Evolutionary conservation across 768 basidiomycete genomes (phyloP), one percentile per base, ranked within the genome.

Genomic region (Gyrodon lividus): DNA sequence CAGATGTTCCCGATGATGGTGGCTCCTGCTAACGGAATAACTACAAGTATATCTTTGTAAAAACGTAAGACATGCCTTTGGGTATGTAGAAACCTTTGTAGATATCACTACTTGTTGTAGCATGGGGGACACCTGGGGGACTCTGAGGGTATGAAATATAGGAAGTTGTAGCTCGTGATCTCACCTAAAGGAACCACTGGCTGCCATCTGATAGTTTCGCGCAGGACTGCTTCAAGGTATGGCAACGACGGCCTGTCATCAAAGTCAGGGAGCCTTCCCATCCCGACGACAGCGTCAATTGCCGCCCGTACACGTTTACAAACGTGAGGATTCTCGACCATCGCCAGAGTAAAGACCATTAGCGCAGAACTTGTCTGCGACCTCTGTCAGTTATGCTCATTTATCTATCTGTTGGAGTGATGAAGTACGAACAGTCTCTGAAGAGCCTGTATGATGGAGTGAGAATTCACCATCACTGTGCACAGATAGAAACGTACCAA

Each of bases 71-170:
- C 14, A 46, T 46, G 53, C 81, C 82, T 54, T 72, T 71, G 1
- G 82, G 81, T 39, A 84, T 83, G 10, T 77, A 63, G 51, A 78
- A 77, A 17, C 73, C 71, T 19, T 68, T 61, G 56, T 77, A 77
- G 12, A 68, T 52, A 42, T 77, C 77, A 49, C 74, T 73, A 30
- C 61, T 54, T 0, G 70, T 72, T 6, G 61, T 19, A 10, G 54
- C 41, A 47, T 69, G 71, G 6, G 64, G 59, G 31, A 59, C 8
- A 1, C 33, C 51, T 55, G 44, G 6, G 51, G 28, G 24, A 17
- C 2, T n/a, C 19, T 58, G n/a, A 58, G 26, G n/a, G n/a, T 3
- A 14, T 42, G n/a, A 2, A 3, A 14, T 0, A 17, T 13, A n/a
- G 2, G 8, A 12, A 51, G 4, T 3, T n/a, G 6, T 5, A 5